Evolutionary conservation across 768 basidiomycete genomes (phyloP), one percentile per base, ranked within the genome.

Genomic region (Porphyrellus cyaneotinctus): DNA sequence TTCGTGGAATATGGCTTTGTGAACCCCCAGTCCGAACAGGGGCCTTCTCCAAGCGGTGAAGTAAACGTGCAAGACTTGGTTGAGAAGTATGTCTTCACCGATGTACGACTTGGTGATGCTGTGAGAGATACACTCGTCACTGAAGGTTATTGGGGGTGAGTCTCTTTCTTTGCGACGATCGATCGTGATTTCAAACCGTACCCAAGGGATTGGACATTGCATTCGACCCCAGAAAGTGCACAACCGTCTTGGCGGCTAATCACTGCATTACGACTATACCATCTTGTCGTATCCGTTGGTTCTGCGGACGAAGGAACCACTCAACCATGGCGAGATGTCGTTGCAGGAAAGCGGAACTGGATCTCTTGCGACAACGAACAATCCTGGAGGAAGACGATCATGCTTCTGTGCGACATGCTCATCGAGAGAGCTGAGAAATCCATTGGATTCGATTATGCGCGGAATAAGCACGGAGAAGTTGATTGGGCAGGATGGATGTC

Each of bases 1-100:
- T 88, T 94, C 64, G 77, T 84, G 20, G 95, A 98, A 66, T 98
- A 98, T 68, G 95, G 95, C 0, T 98, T 98, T 65, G 78, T 88
- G 30, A 77, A 78, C 57, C 26, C 56, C 15, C 58, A 73, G 15
- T 58, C 67, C 10, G 49, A 64, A 12, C 65, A 71, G 12, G 65
- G 53, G 10, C 47, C 54, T 7, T 57, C 57, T 11, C 63, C 70
- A 28, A 60, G 69, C 7, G 81, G 80, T 15, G 85, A 91, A 58
- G 75, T 90, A 15, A 80, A 87, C 50, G 70, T 95, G 2, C 80
- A 84, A 50, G 73, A 75, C 17, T 52, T 77, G 10, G 61, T 86
- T 7, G 78, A 83, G 54, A 61, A 63, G 17, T 50, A 85, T 45
- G 80, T 94, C 49, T 63, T 74, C 3, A 53, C 65, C 48, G 71